Conservation (phyloP, 1,284 basidiomycete genomes). For the Gomphus bonarii region DNA sequence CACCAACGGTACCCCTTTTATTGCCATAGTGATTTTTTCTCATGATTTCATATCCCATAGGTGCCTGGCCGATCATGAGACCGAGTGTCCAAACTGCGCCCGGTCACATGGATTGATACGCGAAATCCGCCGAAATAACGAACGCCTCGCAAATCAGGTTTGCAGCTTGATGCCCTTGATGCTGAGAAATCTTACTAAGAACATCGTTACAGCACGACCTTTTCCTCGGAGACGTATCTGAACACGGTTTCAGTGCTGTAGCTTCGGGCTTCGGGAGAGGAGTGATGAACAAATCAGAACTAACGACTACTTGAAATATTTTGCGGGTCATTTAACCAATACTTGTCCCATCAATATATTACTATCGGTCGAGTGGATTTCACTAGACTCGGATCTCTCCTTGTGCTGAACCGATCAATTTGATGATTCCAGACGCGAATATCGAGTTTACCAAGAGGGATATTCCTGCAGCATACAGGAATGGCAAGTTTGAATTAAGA, state of each 20-base stretch:
- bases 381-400: too few relatives aligned
- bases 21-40: not conserved
- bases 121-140: slow-evolving; percentile 80
- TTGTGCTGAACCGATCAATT: too few relatives aligned
- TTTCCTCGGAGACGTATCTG: slow-evolving; percentile 80
- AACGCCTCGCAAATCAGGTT: slow-evolving; percentile 51
- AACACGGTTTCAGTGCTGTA: slow-evolving; percentile 75
- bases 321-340: not conserved
- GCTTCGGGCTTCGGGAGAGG: slow-evolving; percentile 75
- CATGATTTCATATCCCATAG: slow-evolving; percentile 26
- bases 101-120: slow-evolving; percentile 81
- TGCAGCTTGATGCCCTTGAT: not conserved
- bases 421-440: too few relatives aligned
- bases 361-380: too few relatives aligned
- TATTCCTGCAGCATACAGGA: too few relatives aligned
- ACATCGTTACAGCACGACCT: slow-evolving; percentile 58
- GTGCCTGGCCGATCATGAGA: slow-evolving; percentile 76
- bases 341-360: too few relatives aligned
- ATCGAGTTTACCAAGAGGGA: too few relatives aligned
- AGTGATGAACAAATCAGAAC: slow-evolving; percentile 36
- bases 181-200: not conserved
- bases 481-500: too few relatives aligned
- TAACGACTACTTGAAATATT: not conserved
- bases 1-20: slow-evolving; percentile 65
- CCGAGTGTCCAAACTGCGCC: slow-evolving; percentile 83